These are phyloP conservation scores for Penicillium vulpinum DNA, from an alignment of 2,329 filamentous ascomycete species.

Conservation along the genomic window DNA sequence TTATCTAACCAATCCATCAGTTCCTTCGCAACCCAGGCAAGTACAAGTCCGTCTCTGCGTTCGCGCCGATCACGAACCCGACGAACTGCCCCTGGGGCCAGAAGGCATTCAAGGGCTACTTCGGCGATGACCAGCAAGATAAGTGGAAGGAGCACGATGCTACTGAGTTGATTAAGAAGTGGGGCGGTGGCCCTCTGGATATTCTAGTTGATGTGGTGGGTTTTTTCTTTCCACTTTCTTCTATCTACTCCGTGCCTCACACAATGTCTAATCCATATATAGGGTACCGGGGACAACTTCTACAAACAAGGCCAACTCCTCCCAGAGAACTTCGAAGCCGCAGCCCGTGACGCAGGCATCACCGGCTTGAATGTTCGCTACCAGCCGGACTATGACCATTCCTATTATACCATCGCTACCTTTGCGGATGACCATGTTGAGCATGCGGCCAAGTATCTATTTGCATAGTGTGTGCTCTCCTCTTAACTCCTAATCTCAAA, in stretches of 20 bases:
- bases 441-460: conserved; percentile 83
- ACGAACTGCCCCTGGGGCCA: conserved; percentile 85
- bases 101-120: conserved; percentile 91
- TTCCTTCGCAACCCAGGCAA: conserved; percentile 88
- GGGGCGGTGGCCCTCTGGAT: conserved; percentile 67
- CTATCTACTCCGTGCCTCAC: background rate
- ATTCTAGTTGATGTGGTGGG: conserved; percentile 83
- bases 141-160: conserved; percentile 90
- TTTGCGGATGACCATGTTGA: conserved; percentile 90
- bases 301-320: conserved; percentile 92
- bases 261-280: background rate
- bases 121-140: conserved; percentile 69
- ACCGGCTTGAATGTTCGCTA: conserved; percentile 74
- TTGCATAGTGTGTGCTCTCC: conserved; percentile 53
- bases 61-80: conserved; percentile 88
- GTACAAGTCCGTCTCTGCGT: conserved; percentile 87
- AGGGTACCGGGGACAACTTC: conserved; percentile 93
- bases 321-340: conserved; percentile 86
- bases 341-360: conserved; percentile 73
- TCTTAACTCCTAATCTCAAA: conserved; percentile 1
- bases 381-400: conserved; percentile 92
- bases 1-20: conserved; percentile 32
- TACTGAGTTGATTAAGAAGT: conserved; percentile 79
- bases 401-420: conserved; percentile 92
- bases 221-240: conserved; percentile 23